A percentile compares a stretch with the other conserved stretches of the same genome.
Evolutionary conservation across 139 green algal species (phyloP).

Genomic region (Auxenochlorella pyrenoidosa): DNA sequence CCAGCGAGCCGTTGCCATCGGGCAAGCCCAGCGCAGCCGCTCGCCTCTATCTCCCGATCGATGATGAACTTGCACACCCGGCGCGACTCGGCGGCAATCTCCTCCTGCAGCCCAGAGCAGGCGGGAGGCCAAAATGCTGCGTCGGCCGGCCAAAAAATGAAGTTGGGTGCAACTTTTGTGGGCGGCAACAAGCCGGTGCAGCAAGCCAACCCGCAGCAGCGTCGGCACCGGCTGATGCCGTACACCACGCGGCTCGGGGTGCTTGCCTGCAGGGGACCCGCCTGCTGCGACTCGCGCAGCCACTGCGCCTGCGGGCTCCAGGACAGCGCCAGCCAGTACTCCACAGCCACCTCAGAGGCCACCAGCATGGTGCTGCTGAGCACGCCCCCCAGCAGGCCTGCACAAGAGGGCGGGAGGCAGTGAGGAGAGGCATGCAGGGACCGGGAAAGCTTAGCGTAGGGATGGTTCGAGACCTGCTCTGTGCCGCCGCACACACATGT

Average conservation of each 20-base stretch:
- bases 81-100: slow-evolving; percentile 38
- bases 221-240: no score
- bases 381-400: slow-evolving; percentile 38
- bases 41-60: slow-evolving; percentile 80
- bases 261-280: slow-evolving; percentile 30
- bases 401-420: background rate
- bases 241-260: no score
- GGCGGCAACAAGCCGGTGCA: no score
- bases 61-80: slow-evolving; percentile 80
- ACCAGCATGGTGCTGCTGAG: slow-evolving; percentile 51
- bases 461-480: no score
- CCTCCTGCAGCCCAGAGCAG: background rate
- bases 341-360: slow-evolving; percentile 74
- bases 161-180: no score
- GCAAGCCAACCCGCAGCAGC: background rate
- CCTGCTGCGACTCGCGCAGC: slow-evolving; percentile 41
- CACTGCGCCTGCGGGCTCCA: slow-evolving; percentile 65
- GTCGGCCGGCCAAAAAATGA: background rate
- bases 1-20: no score
- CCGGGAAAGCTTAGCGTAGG: no score
- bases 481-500: no score
- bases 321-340: slow-evolving; percentile 78
- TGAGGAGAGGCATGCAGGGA: background rate
- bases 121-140: no score
- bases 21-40: no score